Base-by-base conservation (phyloP, 2,329 filamentous ascomycete species). In the Aureobasidium subglaciale region DNA sequence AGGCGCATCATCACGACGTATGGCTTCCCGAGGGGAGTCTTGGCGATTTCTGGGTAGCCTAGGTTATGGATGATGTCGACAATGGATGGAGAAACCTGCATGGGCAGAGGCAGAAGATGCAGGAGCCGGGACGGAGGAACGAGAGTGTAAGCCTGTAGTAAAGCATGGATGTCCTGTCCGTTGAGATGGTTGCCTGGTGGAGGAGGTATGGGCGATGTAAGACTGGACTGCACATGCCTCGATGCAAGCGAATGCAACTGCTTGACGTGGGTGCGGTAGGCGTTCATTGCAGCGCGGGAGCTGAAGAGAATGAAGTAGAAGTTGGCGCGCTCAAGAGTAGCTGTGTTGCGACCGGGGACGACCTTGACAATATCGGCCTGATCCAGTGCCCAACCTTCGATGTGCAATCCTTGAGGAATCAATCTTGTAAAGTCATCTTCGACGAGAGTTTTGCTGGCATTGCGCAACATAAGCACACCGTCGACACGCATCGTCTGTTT, bases 381-480 rank as follows among this genome's bases (percentile, higher is more conserved):
- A 16, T 68, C 63, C 16, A 79, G 75, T 6, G 58, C 62, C 87
- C 87, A 90, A 37, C 78, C 78, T 59, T 86, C 82, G 30, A 91
- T 78, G 62, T 87, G 82, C 54, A 75, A 70, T 42, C 82, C 81
- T 63, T 78, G 80, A 1, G 79, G 78, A 5, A 82, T 77, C 16
- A 90, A 70, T 55, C 87, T 83, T 60, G 82, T 78, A 69, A 92
- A 91, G 71, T 92, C 88, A 61, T 78, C 80, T 62, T 85, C 80
- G 18, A 75, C 74, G 40, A 91, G 75, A 18, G 79, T 77, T 56
- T 76, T 77, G 63, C 80, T 82, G 6, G 81, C 77, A 35, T 81
- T 78, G 18, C 74, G 74, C 34, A 90, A 70, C 38, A 84, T 73
- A 37, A 91, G 74, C 63, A 73, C 67, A 1, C 70, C 70, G 5